phyloP scores from a whole-genome alignment of 225 moss, liverwort and hornwort species.

The Straminergon stramineum region DNA sequence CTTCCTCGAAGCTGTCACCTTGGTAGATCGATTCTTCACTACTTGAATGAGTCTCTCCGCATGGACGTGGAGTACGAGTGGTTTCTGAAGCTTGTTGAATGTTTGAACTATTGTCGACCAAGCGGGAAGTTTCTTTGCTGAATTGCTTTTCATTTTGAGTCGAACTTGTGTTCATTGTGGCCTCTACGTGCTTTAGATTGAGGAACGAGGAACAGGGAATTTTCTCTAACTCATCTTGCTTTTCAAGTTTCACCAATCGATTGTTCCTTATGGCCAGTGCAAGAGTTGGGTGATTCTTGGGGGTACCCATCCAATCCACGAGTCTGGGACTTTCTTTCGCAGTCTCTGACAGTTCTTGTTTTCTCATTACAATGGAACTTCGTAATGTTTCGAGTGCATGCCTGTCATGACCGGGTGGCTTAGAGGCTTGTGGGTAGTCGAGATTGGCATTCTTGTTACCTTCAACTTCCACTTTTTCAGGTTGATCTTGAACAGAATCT shows the following conservation, averaged over 20 bases:
- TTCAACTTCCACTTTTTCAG: background rate
- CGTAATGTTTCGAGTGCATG: slow-evolving; percentile 8
- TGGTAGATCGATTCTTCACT: slow-evolving; percentile 31
- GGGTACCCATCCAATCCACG: background rate
- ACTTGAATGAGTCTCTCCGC: slow-evolving; percentile 1
- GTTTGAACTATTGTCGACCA: background rate
- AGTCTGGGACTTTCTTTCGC: background rate
- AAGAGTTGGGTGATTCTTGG: slow-evolving; percentile 10
- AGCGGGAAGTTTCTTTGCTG: background rate
- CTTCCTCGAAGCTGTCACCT: slow-evolving; percentile 31
- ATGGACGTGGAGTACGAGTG: background rate
- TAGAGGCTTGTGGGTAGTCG: background rate
- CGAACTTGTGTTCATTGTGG: background rate
- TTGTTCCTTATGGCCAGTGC: slow-evolving; percentile 20
- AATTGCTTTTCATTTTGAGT: background rate
- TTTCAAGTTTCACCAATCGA: slow-evolving; percentile 11
- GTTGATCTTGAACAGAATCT: background rate
- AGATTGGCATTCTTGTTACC: background rate
- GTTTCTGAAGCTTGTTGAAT: background rate
- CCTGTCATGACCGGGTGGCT: background rate
- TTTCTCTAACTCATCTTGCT: background rate
- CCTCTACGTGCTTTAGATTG: background rate
- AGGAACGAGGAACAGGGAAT: background rate
- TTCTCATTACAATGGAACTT: slow-evolving; percentile 12
- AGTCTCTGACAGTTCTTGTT: background rate